Percentiles rank a stretch among this genome's conserved stretches.
Conservation (phyloP, 306 rosid species). For the Hylodesmum podocarpum region DNA sequence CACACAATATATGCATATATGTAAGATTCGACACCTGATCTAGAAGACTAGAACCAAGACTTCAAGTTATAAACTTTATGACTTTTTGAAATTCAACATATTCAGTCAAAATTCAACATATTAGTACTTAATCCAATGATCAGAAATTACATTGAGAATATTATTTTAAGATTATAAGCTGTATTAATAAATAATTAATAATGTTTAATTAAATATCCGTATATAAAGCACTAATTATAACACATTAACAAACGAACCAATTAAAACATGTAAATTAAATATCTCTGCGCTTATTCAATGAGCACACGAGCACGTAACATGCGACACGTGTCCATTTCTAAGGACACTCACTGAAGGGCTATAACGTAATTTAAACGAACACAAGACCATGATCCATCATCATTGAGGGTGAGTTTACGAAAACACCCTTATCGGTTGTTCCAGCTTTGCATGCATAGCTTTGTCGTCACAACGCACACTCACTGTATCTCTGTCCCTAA, state of each 20-base stretch:
- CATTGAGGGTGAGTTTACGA: conserved; percentile 3
- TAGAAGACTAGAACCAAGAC: no score
- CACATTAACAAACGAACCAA: no score
- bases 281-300: neutral
- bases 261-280: neutral
- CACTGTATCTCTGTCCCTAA: conserved; percentile 17
- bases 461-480: conserved; percentile 37
- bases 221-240: neutral
- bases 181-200: neutral
- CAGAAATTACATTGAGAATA: no score
- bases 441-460: conserved; percentile 36
- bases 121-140: no score
- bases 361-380: neutral
- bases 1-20: no score
- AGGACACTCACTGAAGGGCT: neutral
- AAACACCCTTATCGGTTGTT: conserved; percentile 28
- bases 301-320: neutral
- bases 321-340: neutral
- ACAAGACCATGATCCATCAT: neutral
- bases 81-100: no score
- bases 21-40: no score
- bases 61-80: no score
- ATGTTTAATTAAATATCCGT: neutral
- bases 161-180: neutral
- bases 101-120: no score